Evolutionary conservation across 163 green algal genomes (phyloP), one percentile per base, ranked within the genome.

Genomic region (Scenedesmus sp.): DNA sequence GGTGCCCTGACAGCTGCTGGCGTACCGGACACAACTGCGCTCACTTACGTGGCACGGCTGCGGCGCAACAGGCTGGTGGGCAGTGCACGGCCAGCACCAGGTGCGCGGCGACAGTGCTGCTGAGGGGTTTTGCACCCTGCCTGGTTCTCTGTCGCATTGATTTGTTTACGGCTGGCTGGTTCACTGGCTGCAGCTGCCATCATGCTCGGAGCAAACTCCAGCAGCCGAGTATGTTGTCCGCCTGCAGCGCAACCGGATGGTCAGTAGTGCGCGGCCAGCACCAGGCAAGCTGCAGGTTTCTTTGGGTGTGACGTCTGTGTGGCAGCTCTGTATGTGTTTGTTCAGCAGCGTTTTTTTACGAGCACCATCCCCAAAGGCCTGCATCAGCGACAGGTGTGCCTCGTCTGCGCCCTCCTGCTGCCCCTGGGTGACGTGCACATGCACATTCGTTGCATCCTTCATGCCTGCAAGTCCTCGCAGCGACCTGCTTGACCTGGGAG

Each of bases 31-130:
- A 91, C 94, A 22, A 94, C 95, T 22, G 96, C 97, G 46, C 95
- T 98, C 73, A 88, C 93, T 5, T 99, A 99, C 91, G 95, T 99
- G 44, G 95, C 96, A 81, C 96, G 96, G 56, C 97, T 99, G 92
- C 96, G 97, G 68, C 94, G 95, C 46, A 96, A 99, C 88, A 37
- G 90, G 83, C 42, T 51, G 3, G 73, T 89, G 35, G 78, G 85
- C 68, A 49, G 85, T 33, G 61, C n/a, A 40, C n/a, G 68, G 46
- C n/a, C 24, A 13, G 87, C 30, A 24, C n/a, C 51, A 83, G 87
- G 68, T 80, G 81, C 22, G 92, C 15, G 43, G 49, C 37, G 22
- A 16, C 33, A 56, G 24, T 68, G 56, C 16, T 68, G 56, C 9
- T n/a, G n/a, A n/a, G n/a, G n/a, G n/a, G n/a, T n/a, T n/a, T n/a